Percentiles rank a stretch among this genome's conserved stretches.
These are phyloP conservation scores for Cynara cardunculus DNA, from an alignment of 129 eudicot genomes.

Conservation along the genomic window DNA sequence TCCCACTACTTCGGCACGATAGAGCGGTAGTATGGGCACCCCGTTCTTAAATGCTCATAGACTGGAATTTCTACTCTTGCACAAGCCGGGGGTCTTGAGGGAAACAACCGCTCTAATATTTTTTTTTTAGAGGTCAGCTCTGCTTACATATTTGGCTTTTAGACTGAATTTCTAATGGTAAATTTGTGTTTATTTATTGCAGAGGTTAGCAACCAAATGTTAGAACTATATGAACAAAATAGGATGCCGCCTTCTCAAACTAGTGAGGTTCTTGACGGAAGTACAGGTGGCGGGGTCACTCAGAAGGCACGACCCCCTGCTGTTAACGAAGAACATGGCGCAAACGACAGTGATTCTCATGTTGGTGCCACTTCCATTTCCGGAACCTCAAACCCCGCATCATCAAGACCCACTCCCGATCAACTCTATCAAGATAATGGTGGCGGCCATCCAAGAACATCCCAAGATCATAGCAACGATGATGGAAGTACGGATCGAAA, in stretches of 20 bases:
- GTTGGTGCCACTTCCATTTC: conserved; percentile 24
- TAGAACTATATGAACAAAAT: conserved; percentile 54
- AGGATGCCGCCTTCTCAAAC: conserved; percentile 38
- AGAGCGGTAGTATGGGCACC: too few relatives aligned
- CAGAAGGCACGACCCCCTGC: conserved; percentile 22
- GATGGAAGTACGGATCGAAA: conserved; percentile 40
- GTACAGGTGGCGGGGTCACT: conserved; percentile 32
- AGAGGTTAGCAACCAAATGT: conserved; percentile 64
- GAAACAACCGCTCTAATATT: neutral
- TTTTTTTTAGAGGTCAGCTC: too few relatives aligned
- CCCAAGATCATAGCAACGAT: conserved; percentile 38
- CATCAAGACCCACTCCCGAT: conserved; percentile 32
- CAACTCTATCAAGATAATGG: neutral
- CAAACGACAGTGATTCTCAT: conserved; percentile 33
- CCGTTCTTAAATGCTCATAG: too few relatives aligned
- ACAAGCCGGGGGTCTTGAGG: too few relatives aligned
- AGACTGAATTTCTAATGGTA: neutral
- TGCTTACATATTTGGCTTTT: neutral
- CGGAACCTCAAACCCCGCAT: conserved; percentile 12
- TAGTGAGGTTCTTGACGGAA: conserved; percentile 49
- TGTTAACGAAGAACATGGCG: conserved; percentile 19
- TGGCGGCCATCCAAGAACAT: conserved; percentile 22
- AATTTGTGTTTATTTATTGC: conserved; percentile 12
- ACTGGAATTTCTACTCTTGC: too few relatives aligned
- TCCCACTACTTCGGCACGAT: neutral